These are phyloP conservation scores for Solanum clarkiae DNA, from an alignment of 257 asterid species.

Conservation along the genomic window DNA sequence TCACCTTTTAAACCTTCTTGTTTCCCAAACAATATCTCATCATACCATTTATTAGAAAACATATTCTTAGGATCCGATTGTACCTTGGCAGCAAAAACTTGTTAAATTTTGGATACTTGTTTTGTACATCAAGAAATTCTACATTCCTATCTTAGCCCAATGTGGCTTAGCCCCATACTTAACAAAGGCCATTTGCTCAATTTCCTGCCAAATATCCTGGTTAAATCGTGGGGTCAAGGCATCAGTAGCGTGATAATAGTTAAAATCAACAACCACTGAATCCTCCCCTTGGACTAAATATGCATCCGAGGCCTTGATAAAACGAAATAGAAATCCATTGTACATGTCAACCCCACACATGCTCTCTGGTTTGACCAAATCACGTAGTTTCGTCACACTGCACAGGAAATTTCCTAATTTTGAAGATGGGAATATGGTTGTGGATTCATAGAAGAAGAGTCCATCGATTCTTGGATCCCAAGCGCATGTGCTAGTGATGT, in stretches of 20 bases:
- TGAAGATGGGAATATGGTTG: too few relatives aligned
- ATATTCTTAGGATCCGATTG: slow-evolving; percentile 32
- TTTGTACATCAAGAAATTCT: slow-evolving; percentile 30
- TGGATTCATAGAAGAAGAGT: too few relatives aligned
- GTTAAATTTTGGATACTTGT: slow-evolving; percentile 28
- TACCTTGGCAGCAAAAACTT: slow-evolving; percentile 37
- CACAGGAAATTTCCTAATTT: slow-evolving; percentile 23
- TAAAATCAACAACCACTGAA: slow-evolving; percentile 52
- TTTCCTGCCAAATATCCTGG: slow-evolving; percentile 62
- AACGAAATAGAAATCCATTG: slow-evolving; percentile 64
- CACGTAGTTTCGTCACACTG: slow-evolving; percentile 42
- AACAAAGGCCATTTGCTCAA: slow-evolving; percentile 70
- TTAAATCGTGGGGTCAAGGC: slow-evolving; percentile 35
- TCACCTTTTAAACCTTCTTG: slow-evolving; percentile 14
- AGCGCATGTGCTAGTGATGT: too few relatives aligned
- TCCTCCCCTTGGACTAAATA: slow-evolving; percentile 48
- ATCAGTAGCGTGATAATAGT: slow-evolving; percentile 50
- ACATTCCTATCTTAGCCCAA: slow-evolving; percentile 69
- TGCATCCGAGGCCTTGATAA: slow-evolving; percentile 38
- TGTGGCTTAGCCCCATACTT: slow-evolving; percentile 60
- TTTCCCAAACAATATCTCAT: slow-evolving; percentile 36
- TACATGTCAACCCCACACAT: slow-evolving; percentile 68
- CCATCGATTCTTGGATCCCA: too few relatives aligned
- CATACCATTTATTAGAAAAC: slow-evolving; percentile 47
- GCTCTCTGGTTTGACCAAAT: slow-evolving; percentile 22